Conservation (phyloP, 139 green algal genomes). For the Micractinium conductrix region DNA sequence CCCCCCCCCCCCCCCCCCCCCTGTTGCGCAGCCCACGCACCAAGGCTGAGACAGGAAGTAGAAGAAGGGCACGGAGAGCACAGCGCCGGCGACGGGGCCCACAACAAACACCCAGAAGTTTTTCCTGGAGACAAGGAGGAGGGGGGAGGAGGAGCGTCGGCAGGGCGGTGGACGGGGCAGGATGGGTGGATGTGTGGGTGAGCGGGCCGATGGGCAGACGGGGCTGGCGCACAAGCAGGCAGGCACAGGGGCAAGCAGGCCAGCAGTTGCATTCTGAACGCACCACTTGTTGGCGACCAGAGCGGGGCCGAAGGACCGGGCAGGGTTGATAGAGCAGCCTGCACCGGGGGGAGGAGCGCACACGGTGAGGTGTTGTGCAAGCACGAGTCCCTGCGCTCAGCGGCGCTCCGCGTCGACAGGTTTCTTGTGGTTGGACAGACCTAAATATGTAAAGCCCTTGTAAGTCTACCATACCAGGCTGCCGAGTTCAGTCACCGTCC, state of each 20-base stretch:
- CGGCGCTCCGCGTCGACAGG: too few relatives aligned
- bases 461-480: too few relatives aligned
- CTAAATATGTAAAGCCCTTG: too few relatives aligned
- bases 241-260: neutral
- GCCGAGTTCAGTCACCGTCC: too few relatives aligned
- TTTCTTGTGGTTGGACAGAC: too few relatives aligned
- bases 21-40: neutral
- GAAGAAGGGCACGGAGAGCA: conserved; percentile 13
- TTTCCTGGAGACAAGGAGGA: neutral
- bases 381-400: too few relatives aligned
- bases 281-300: conserved; percentile 3
- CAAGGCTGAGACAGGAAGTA: conserved; percentile 17
- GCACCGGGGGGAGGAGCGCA: too few relatives aligned
- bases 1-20: too few relatives aligned
- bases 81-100: neutral
- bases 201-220: neutral
- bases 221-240: too few relatives aligned
- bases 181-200: neutral
- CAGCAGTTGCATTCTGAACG: neutral
- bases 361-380: too few relatives aligned
- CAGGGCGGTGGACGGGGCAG: neutral
- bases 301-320: conserved; percentile 24
- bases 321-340: conserved; percentile 39
- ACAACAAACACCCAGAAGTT: conserved; percentile 29
- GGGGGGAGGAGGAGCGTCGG: too few relatives aligned